phyloP scores from a whole-genome alignment of 106 monocot species.

The Amphibolis antarctica region DNA sequence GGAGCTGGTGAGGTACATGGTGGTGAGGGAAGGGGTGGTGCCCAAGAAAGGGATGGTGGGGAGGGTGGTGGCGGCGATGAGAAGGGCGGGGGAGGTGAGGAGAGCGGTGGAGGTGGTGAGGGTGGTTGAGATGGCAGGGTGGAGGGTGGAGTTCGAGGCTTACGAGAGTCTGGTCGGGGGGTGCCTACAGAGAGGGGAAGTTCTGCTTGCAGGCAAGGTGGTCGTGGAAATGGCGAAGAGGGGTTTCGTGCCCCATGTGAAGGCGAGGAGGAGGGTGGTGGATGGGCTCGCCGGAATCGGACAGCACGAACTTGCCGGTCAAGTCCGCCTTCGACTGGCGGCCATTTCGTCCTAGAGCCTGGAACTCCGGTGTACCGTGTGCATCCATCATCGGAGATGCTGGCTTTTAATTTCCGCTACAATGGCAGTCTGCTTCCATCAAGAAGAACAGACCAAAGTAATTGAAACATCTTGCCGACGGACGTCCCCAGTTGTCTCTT shows the following conservation, averaged over 20 bases:
- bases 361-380: too few species aligned
- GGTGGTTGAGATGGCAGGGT: constrained; percentile 14
- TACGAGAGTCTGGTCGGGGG: constrained; percentile 22
- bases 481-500: too few species aligned
- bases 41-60: constrained; percentile 21
- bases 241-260: constrained; percentile 15
- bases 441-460: too few species aligned
- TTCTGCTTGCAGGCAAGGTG: constrained; percentile 28
- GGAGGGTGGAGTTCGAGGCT: constrained; percentile 19
- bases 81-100: constrained; percentile 14
- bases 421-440: too few species aligned
- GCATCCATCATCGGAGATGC: too few species aligned
- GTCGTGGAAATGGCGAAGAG: constrained; percentile 19
- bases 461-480: too few species aligned
- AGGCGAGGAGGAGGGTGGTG: constrained; percentile 11
- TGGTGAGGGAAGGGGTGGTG: constrained; percentile 21
- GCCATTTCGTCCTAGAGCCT: too few species aligned
- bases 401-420: too few species aligned
- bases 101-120: constrained; percentile 20
- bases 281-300: constrained; percentile 23
- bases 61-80: constrained; percentile 12
- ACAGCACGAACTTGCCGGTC: constrained; percentile 20
- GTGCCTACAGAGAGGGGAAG: constrained; percentile 18
- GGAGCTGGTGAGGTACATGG: constrained; percentile 23
- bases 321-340: constrained; percentile 13